Evolutionary conservation across 768 basidiomycete genomes (phyloP), one percentile per base, ranked within the genome.

Genomic region (Paxillus involutus): DNA sequence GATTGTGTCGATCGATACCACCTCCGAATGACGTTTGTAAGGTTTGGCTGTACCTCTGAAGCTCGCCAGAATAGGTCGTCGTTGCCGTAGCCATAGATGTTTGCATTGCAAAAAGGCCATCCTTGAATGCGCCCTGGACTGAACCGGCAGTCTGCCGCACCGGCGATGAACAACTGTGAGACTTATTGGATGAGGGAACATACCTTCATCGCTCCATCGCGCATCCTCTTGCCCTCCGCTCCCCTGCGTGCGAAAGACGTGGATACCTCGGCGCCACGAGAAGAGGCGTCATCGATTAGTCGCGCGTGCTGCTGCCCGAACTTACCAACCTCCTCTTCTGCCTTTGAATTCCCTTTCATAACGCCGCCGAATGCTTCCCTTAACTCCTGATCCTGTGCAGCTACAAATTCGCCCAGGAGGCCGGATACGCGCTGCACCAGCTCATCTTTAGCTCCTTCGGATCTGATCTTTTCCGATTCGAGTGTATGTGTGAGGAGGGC

Each of bases 391-490:
- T 94, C 88, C 29, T 89, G 82, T 44, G 85, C 79, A 41, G 79
- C 71, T 30, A 85, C 79, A 67, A 88, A 95, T 26, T 81, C 85
- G 11, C 80, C 83, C 2, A 97, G 72, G 59, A 94, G 75, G 4
- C 76, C 75, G 1, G 89, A 88, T 47, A 96, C 78, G 37, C 85
- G 86, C 40, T 86, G 80, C n/a, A 94, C 69, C 12, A 96, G 68
- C 39, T 89, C 87, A 40, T 85, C 83, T 54, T 84, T 88, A 1
- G 88, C 82, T 46, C 78, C 81, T 24, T 86, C 83, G 0, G 87
- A 80, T 55, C 83, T 86, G 13, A 67, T 64, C 65, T 82, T 83
- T 67, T 96, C 91, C 14, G 79, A 70, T 56, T 83, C 80, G 12
- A 95, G 73, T 59, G 91, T 71, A 41, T 76, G 75, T 7, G 72